phyloP scores from a whole-genome alignment of 306 rosid genomes.

The Myrica gale region DNA sequence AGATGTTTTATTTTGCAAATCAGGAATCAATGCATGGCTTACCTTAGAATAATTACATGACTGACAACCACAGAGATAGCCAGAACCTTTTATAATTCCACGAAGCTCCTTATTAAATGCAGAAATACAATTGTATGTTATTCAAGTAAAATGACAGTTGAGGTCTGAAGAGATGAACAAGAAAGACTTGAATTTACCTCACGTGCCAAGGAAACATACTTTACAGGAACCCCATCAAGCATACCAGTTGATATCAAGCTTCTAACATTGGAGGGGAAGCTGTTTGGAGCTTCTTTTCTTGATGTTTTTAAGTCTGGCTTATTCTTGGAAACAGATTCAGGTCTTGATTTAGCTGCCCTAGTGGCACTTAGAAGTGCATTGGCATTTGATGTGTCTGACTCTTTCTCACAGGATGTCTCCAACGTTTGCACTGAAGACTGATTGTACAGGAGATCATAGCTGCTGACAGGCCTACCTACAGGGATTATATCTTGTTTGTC shows the following conservation, averaged over 20 bases:
- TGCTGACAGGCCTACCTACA: slow-evolving; percentile 46
- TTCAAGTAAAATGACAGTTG: slow-evolving; percentile 1
- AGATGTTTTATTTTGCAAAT: slow-evolving; percentile 13
- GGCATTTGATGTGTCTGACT: slow-evolving; percentile 43
- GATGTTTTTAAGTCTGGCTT: slow-evolving; percentile 51
- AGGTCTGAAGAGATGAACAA: slow-evolving; percentile 18
- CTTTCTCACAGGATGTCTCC: slow-evolving; percentile 45
- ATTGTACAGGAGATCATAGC: slow-evolving; percentile 50
- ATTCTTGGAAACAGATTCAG: slow-evolving; percentile 49
- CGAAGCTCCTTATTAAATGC: slow-evolving; percentile 65
- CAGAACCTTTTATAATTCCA: slow-evolving; percentile 76
- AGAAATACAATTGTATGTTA: slow-evolving; percentile 26
- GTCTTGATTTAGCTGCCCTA: slow-evolving; percentile 40
- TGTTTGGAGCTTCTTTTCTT: slow-evolving; percentile 81
- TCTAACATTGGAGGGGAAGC: slow-evolving; percentile 86
- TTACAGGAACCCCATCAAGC: slow-evolving; percentile 84
- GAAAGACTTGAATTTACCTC: slow-evolving; percentile 55
- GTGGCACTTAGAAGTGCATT: slow-evolving; percentile 37
- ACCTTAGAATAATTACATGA: slow-evolving; percentile 67
- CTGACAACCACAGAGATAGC: slow-evolving; percentile 86
- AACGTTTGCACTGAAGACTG: slow-evolving; percentile 56
- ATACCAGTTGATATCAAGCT: slow-evolving; percentile 78
- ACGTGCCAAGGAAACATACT: slow-evolving; percentile 66
- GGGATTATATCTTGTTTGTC: slow-evolving; percentile 58
- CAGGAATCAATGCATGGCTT: slow-evolving; percentile 19